Conservation (phyloP, 768 basidiomycete species). For the Rhodotorula diobovata region DNA sequence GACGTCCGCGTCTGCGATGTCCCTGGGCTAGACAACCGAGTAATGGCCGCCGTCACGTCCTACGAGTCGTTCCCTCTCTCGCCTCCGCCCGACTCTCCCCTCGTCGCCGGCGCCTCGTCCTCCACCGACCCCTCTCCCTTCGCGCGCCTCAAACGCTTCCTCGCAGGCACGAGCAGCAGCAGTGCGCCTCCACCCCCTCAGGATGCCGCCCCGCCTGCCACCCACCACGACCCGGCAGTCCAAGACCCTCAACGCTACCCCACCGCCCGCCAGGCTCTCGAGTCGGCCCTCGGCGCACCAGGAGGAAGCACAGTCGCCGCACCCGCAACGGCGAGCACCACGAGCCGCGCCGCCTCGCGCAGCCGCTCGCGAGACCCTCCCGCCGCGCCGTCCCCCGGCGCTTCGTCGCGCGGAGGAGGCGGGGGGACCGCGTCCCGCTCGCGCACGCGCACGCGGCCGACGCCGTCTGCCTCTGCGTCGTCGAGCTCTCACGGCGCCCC, state of each 20-base stretch:
- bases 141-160: background rate
- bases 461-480: background rate
- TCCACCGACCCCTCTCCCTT: background rate
- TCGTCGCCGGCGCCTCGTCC: background rate
- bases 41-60: background rate
- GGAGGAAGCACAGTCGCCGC: accelerated
- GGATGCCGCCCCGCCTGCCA: background rate
- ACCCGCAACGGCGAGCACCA: too few species aligned
- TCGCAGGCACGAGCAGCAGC: background rate
- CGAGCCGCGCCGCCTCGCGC: background rate
- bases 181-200: background rate
- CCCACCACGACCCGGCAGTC: background rate
- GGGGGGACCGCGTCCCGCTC: too few species aligned
- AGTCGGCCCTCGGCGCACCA: background rate
- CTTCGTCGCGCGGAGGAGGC: too few species aligned
- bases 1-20: too few species aligned
- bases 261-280: background rate
- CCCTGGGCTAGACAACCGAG: too few species aligned
- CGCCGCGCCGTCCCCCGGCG: background rate
- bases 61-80: background rate
- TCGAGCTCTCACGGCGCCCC: background rate
- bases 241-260: background rate
- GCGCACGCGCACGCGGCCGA: too few species aligned
- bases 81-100: background rate
- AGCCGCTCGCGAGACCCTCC: background rate